Evolutionary conservation across 805 yeast genomes (phyloP).

Genomic region (Yarrowia sp.): DNA sequence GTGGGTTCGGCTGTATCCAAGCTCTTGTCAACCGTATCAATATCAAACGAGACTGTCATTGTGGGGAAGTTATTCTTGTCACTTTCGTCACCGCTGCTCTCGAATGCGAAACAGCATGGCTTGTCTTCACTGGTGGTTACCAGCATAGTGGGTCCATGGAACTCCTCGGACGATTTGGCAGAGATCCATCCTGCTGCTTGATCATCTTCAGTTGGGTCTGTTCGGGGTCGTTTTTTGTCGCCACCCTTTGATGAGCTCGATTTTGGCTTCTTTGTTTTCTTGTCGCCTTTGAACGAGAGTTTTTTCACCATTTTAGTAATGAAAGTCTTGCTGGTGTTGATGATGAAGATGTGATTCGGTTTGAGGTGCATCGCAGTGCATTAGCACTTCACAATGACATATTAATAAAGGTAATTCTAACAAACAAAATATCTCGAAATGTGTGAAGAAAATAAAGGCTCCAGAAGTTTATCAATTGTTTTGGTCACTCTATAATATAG

Average conservation of each 20-base stretch:
- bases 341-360: not conserved
- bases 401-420: too few relatives aligned
- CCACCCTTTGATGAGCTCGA: not conserved
- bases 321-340: not conserved
- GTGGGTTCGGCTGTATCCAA: slow-evolving; percentile 35
- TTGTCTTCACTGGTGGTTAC: slow-evolving; percentile 26
- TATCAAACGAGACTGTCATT: slow-evolving; percentile 24
- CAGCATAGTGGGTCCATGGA: slow-evolving; percentile 40
- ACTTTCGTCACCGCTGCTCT: not conserved
- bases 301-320: slow-evolving; percentile 38
- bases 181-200: slow-evolving; percentile 33
- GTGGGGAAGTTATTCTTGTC: not conserved
- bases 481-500: not conserved
- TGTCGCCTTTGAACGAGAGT: slow-evolving; percentile 42
- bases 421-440: too few relatives aligned
- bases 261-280: slow-evolving; percentile 27
- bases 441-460: not conserved
- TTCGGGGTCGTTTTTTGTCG: not conserved
- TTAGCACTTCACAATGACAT: too few relatives aligned
- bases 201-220: not conserved
- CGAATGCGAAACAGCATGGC: slow-evolving; percentile 2
- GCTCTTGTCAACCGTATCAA: slow-evolving; percentile 27
- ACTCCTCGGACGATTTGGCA: slow-evolving; percentile 34
- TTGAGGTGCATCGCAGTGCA: not conserved
- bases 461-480: too few relatives aligned